A percentile compares a stretch with the other conserved stretches of the same genome.
Evolutionary conservation across 2,329 filamentous ascomycete genomes (phyloP).

Genomic region (Talaromyces sp.): DNA sequence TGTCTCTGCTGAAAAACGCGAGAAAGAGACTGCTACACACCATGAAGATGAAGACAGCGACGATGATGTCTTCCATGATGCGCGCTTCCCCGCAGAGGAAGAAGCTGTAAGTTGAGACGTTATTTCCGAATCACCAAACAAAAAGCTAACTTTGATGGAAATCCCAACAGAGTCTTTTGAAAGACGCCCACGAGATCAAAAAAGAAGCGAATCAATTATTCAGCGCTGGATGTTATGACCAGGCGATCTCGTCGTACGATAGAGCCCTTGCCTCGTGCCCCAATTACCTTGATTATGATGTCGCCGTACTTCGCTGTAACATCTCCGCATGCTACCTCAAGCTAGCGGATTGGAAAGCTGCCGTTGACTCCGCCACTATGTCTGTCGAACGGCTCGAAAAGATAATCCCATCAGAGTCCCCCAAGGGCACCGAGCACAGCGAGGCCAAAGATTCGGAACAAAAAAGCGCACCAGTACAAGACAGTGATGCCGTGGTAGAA

Average conservation of each 20-base stretch:
- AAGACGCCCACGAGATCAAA: conserved; percentile 74
- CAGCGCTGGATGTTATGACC: conserved; percentile 67
- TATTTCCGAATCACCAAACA: background rate
- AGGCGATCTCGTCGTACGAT: conserved; percentile 81
- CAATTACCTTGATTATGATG: conserved; percentile 82
- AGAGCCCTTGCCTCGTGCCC: conserved; percentile 78
- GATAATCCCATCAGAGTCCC: conserved; percentile 51
- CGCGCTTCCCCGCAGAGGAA: conserved; percentile 50
- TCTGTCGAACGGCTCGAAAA: conserved; percentile 74
- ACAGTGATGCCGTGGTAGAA: conserved; percentile 50
- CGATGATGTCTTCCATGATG: conserved; percentile 47
- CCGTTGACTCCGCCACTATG: conserved; percentile 71
- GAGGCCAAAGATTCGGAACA: conserved; percentile 20
- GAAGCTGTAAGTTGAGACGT: conserved; percentile 44
- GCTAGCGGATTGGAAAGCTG: conserved; percentile 80
- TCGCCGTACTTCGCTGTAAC: conserved; percentile 85
- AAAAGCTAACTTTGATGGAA: background rate
- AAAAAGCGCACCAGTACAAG: conserved; percentile 11
- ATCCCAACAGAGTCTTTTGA: conserved; percentile 63
- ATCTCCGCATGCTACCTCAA: conserved; percentile 88
- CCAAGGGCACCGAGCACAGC: conserved; percentile 24
- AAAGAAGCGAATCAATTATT: conserved; percentile 79
- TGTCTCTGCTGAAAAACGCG: conserved; percentile 10
- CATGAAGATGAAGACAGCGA: conserved; percentile 36
- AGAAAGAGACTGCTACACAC: background rate